These are phyloP conservation scores for Cytospora chrysosperma DNA, from an alignment of 2,329 filamentous ascomycete species.

Conservation along the genomic window DNA sequence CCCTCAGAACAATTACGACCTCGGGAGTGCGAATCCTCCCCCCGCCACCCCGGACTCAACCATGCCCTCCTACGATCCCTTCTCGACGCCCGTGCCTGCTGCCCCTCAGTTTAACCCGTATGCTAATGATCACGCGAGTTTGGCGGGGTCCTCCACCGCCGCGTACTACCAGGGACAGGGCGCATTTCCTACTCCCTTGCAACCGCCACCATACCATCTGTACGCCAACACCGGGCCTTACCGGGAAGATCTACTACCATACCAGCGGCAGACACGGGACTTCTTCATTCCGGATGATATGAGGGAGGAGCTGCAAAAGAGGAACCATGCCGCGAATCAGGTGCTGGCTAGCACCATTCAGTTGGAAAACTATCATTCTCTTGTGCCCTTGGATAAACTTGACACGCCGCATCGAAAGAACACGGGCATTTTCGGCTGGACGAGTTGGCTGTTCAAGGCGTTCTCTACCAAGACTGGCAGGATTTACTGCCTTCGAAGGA, in stretches of 20 bases:
- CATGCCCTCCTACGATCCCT: constrained; percentile 60
- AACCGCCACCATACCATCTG: constrained; percentile 84
- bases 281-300: constrained; percentile 88
- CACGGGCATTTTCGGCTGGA: constrained; percentile 77
- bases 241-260: constrained; percentile 75
- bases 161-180: constrained; percentile 66
- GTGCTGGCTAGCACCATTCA: constrained; percentile 74
- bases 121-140: constrained; percentile 64
- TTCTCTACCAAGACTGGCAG: constrained; percentile 84
- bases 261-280: constrained; percentile 84
- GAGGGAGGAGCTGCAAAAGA: constrained; percentile 85
- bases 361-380: constrained; percentile 86
- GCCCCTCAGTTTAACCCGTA: constrained; percentile 70
- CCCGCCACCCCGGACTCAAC: constrained; percentile 43
- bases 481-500: constrained; percentile 79
- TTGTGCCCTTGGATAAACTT: constrained; percentile 66
- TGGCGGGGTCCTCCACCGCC: constrained; percentile 53
- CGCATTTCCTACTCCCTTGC: constrained; percentile 51
- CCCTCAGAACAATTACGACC: constrained; percentile 52
- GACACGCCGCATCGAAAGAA: constrained; percentile 80
- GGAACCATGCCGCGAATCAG: constrained; percentile 80
- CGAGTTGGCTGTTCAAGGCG: constrained; percentile 95
- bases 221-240: constrained; percentile 87
- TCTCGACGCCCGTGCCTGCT: constrained; percentile 54
- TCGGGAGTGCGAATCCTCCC: constrained; percentile 49